phyloP scores from a whole-genome alignment of 1,139 yeast genomes.

The Wickerhamomyces sp. region DNA sequence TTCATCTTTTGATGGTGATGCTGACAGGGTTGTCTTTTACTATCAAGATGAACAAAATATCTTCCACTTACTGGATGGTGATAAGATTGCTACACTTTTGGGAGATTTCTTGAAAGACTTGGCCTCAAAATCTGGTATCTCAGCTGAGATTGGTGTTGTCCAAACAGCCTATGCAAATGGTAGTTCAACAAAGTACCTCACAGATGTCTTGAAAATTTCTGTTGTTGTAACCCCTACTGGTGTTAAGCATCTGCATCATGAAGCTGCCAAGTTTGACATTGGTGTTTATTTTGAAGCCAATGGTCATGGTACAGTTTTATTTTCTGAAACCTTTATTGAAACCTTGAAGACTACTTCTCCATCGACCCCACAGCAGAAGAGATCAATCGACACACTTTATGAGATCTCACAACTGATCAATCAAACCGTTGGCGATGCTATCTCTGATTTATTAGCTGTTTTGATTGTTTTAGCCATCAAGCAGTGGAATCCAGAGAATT shows the following conservation, averaged over 20 bases:
- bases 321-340: conserved; percentile 53
- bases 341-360: conserved; percentile 30
- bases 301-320: conserved; percentile 97
- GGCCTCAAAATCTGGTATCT: conserved; percentile 36
- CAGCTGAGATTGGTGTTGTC: conserved; percentile 66
- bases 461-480: conserved; percentile 59
- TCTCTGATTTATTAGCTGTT: conserved; percentile 80
- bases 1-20: conserved; percentile 96
- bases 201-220: conserved; percentile 60
- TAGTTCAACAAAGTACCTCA: conserved; percentile 71
- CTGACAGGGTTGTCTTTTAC: conserved; percentile 89
- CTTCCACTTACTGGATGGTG: conserved; percentile 86
- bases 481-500: conserved; percentile 53
- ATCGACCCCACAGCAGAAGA: conserved; percentile 21
- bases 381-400: conserved; percentile 48
- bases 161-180: conserved; percentile 99
- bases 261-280: conserved; percentile 77
- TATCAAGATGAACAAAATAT: conserved; percentile 43
- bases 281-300: conserved; percentile 98
- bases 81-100: conserved; percentile 81
- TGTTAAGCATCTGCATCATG: conserved; percentile 91
- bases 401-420: conserved; percentile 70
- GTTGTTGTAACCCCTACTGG: conserved; percentile 93
- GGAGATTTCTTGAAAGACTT: conserved; percentile 64
- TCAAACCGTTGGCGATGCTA: conserved; percentile 97